Evolutionary conservation across 169 alveolate genomes (phyloP), one percentile per base, ranked within the genome.

Genomic region (Theileria parva): DNA sequence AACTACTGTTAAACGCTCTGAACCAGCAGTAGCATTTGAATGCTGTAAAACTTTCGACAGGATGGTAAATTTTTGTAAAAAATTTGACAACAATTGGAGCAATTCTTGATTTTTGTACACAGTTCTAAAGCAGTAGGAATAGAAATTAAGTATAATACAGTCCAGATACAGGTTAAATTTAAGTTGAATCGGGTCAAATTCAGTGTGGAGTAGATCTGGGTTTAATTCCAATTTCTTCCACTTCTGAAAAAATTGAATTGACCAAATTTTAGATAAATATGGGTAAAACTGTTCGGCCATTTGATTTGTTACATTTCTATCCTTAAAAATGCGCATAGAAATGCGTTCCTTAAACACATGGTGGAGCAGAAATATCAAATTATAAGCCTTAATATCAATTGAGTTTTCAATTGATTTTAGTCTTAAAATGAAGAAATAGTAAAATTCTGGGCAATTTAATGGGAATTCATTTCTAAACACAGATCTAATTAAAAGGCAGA

Each of bases 261-360:
- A n/a, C 89, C 89, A 83, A 19, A 83, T 67, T 39, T 77, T 83
- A 23, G 86, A 67, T 0, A 83, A 74, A 17, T 32, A 67, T 17
- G 85, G 89, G 23, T 48, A 83, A 61, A 72, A 55, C 37, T 53
- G 74, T 34, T 72, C 78, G 4, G 86, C 80, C 37, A 83, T 8
- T 3, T 76, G 65, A 15, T 15, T 48, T 7, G 80, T 77, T 19
- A 48, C 53, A 50, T 64, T 72, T 17, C 89, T 25, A 57, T 76
- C 85, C 34, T 76, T 77, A 63, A 39, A 23, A 19, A 83, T 48
- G 27, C 80, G 60, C 86, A 83, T 68, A 11, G 86, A 67, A 19
- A 67, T 32, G 50, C 80, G 63, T 59, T 83, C 89, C 74, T 83
- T 83, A 55, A 83, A 77, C 4, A 83, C 71, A 28, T 83, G 89